A percentile compares a stretch with the other conserved stretches of the same genome.
Evolutionary conservation across 23 red algal genomes (phyloP).

Genomic region (Cyanidiococcus yangmingshanensis): DNA sequence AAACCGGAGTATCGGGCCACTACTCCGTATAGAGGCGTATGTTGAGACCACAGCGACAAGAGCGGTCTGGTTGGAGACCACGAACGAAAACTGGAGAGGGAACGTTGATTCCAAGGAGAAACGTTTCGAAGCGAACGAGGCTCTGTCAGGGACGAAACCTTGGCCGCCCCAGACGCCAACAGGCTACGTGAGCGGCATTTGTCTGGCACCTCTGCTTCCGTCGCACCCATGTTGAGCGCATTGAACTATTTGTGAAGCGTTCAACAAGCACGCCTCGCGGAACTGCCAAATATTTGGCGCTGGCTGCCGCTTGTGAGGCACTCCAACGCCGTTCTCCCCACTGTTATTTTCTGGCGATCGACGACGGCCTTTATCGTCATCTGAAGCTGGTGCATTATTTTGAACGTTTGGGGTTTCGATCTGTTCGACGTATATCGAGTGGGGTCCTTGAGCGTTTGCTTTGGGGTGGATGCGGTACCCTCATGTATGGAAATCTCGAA

Average conservation of each 20-base stretch:
- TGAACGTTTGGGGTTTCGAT: not conserved
- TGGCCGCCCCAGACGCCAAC: not conserved
- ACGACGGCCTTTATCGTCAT: not conserved
- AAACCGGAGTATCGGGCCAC: not conserved
- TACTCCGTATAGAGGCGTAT: not conserved
- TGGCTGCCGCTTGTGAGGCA: not conserved
- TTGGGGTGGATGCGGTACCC: not conserved
- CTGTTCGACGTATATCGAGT: not conserved
- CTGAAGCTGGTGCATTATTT: not conserved
- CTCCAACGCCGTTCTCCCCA: not conserved
- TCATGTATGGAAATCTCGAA: not conserved
- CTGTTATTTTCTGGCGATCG: not conserved
- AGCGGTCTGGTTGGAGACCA: too few species aligned
- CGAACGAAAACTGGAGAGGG: too few species aligned
- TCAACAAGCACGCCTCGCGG: not conserved
- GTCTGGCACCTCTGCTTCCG: not conserved
- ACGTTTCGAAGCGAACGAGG: too few species aligned
- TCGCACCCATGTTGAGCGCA: not conserved
- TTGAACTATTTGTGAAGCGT: not conserved
- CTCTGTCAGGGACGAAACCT: too few species aligned
- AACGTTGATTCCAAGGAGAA: too few species aligned
- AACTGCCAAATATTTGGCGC: not conserved
- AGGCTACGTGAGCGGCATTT: not conserved
- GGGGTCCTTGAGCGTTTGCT: constrained; percentile 7
- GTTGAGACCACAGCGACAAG: not conserved